Conservation (phyloP, 1,284 basidiomycete genomes). For the Ganoderma boninense region DNA sequence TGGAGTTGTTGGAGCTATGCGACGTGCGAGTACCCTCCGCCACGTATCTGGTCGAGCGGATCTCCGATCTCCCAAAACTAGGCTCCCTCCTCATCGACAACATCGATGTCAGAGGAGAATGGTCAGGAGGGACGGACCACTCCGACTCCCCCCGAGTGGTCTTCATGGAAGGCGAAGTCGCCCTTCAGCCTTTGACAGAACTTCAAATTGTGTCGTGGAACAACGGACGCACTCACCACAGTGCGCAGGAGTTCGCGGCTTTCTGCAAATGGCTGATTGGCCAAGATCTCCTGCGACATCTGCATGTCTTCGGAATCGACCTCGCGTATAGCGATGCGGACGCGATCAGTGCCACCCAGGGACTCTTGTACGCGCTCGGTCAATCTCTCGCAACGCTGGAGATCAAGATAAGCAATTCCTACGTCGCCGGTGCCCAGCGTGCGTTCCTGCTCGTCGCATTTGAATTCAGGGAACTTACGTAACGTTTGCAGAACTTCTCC, state of each 20-base stretch:
- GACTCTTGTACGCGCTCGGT: background rate
- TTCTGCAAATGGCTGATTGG: conserved; percentile 1
- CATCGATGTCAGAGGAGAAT: conserved; percentile 1
- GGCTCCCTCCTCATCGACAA: background rate
- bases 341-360: background rate
- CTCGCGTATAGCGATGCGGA: conserved; percentile 1
- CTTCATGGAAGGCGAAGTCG: background rate
- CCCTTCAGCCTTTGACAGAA: background rate
- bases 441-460: background rate
- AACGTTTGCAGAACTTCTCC: background rate
- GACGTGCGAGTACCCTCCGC: conserved; percentile 1
- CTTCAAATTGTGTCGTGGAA: conserved; percentile 1
- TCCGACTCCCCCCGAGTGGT: background rate
- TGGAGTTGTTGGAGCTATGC: conserved; percentile 2
- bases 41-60: background rate
- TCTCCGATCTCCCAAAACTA: background rate
- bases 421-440: conserved; percentile 2
- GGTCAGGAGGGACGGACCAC: background rate
- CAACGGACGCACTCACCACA: background rate
- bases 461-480: background rate
- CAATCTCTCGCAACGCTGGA: background rate
- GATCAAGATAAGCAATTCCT: conserved; percentile 1
- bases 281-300: background rate
- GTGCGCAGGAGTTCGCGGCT: background rate
- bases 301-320: background rate